A percentile compares a stretch with the other conserved stretches of the same genome.
Evolutionary conservation across 768 basidiomycete genomes (phyloP).

Genomic region (Tulasnella sp.): DNA sequence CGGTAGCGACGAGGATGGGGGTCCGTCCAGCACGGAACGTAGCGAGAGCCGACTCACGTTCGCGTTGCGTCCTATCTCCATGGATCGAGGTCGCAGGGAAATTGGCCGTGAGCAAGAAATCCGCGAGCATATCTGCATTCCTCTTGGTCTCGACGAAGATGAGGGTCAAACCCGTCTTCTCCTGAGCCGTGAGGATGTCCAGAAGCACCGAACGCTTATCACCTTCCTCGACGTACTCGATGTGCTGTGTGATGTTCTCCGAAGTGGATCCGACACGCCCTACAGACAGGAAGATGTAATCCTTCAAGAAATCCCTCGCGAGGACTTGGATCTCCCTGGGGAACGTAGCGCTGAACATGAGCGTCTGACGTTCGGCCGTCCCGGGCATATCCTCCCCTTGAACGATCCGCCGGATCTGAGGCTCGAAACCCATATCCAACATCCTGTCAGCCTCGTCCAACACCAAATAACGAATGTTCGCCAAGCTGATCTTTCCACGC

Average conservation of each 20-base stretch:
- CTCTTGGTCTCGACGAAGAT: constrained; percentile 99
- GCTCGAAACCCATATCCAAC: constrained; percentile 99
- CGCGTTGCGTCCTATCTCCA: constrained; percentile 94
- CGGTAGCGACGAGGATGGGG: constrained; percentile 94
- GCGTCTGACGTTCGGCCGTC: constrained; percentile 79
- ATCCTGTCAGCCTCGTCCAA: constrained; percentile 99
- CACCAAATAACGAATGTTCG: constrained; percentile 95
- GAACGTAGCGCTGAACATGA: constrained; percentile 99
- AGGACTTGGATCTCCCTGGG: constrained; percentile 97
- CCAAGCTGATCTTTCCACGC: constrained; percentile 89
- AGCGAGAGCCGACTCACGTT: constrained; percentile 89
- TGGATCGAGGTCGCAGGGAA: constrained; percentile 94
- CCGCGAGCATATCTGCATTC: constrained; percentile 97
- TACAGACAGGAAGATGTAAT: constrained; percentile 97
- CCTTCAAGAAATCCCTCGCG: constrained; percentile 91
- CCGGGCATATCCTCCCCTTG: constrained; percentile 99
- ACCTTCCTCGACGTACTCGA: constrained; percentile 94
- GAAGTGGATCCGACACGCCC: constrained; percentile 97
- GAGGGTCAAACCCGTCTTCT: constrained; percentile 62
- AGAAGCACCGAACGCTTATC: constrained; percentile 97
- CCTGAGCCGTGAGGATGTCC: constrained; percentile 80
- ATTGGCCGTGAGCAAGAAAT: constrained; percentile 75
- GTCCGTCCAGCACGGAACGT: constrained; percentile 94
- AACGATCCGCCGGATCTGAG: constrained; percentile 95
- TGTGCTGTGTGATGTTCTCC: constrained; percentile 98